Evolutionary conservation across 345 rosid genomes (phyloP).

Genomic region (Lumnitzera racemosa): DNA sequence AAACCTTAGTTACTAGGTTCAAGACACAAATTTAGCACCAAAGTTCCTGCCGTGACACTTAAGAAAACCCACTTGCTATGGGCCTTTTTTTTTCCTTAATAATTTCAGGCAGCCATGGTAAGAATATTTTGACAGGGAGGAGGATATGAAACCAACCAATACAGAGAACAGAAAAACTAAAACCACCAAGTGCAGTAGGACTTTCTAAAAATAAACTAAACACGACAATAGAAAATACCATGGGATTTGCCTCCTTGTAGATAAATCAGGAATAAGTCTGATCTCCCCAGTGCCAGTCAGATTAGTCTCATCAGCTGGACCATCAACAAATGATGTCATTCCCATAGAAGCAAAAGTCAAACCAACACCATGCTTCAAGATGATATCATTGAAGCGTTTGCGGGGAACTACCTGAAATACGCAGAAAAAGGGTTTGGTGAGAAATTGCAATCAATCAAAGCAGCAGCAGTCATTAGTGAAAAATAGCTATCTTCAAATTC

Average conservation of each 20-base stretch:
- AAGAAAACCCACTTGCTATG: too few relatives aligned
- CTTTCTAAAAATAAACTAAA: background rate
- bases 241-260: constrained; percentile 61
- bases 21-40: too few relatives aligned
- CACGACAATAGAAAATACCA: constrained; percentile 35
- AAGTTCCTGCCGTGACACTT: too few relatives aligned
- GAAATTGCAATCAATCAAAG: background rate
- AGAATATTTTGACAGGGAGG: too few relatives aligned
- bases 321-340: constrained; percentile 71
- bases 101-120: too few relatives aligned
- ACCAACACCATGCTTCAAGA: constrained; percentile 69
- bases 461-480: too few relatives aligned
- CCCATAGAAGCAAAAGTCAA: constrained; percentile 79
- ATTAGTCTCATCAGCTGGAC: constrained; percentile 69
- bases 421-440: background rate
- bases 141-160: too few relatives aligned
- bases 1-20: too few relatives aligned
- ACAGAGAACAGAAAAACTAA: too few relatives aligned
- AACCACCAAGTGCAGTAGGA: too few relatives aligned
- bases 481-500: too few relatives aligned
- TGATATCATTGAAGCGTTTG: constrained; percentile 55
- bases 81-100: too few relatives aligned
- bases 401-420: constrained; percentile 63
- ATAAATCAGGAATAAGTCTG: constrained; percentile 81
- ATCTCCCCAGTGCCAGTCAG: constrained; percentile 81